Evolutionary conservation across 345 rosid species (phyloP).

Genomic region (Ceriops decandra): DNA sequence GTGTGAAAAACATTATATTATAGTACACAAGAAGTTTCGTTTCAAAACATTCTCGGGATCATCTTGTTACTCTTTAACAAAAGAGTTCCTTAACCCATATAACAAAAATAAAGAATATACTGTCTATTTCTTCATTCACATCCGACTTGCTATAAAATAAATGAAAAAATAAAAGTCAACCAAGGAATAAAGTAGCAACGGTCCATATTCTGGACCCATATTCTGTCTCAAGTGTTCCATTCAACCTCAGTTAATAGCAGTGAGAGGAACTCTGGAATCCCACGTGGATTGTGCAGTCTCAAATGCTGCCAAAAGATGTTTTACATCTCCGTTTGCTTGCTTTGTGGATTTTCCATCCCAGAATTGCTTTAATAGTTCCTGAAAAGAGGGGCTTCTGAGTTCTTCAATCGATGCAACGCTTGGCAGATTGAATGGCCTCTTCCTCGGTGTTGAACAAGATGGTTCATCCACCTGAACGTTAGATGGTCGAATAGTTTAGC

Average conservation of each 20-base stretch:
- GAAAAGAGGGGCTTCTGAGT: slow-evolving; percentile 80
- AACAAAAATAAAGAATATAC: no score
- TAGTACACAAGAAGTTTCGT: no score
- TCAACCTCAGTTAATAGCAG: slow-evolving; percentile 65
- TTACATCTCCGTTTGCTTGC: slow-evolving; percentile 71
- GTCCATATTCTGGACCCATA: no score
- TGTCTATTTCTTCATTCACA: no score
- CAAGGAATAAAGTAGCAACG: no score
- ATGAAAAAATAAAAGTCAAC: no score
- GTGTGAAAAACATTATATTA: no score
- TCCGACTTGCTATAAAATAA: no score
- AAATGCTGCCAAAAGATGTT: slow-evolving; percentile 45
- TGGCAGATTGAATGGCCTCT: slow-evolving; percentile 71
- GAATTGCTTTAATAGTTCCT: slow-evolving; percentile 67
- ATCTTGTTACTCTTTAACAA: no score
- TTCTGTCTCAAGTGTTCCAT: no score
- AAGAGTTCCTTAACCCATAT: no score
- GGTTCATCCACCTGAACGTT: slow-evolving; percentile 73
- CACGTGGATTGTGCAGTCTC: slow-evolving; percentile 62
- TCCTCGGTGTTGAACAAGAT: slow-evolving; percentile 85
- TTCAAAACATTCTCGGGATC: no score
- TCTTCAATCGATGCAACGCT: slow-evolving; percentile 76
- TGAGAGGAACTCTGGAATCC: slow-evolving; percentile 85
- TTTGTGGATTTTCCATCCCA: slow-evolving; percentile 61
- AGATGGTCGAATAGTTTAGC: not conserved